These are phyloP conservation scores for Xanthoparmelia taractica DNA, from an alignment of 495 filamentous ascomycete species.

Conservation along the genomic window DNA sequence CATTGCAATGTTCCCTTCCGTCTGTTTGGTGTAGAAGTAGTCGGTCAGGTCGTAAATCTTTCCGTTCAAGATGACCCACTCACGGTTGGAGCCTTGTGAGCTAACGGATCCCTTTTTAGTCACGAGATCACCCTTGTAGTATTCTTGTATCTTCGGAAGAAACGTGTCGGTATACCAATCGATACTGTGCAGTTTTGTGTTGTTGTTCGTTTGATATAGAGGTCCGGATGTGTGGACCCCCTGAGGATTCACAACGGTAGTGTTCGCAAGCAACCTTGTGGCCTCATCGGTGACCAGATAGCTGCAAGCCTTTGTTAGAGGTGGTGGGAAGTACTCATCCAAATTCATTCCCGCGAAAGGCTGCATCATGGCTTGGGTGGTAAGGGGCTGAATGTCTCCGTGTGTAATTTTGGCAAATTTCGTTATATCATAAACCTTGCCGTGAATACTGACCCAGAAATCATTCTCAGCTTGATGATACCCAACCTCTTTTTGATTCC, in stretches of 20 bases:
- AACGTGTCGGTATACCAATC: slow-evolving; percentile 74
- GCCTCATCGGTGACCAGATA: slow-evolving; percentile 50
- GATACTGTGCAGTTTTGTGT: slow-evolving; percentile 48
- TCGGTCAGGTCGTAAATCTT: slow-evolving; percentile 84
- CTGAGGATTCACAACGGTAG: slow-evolving; percentile 42
- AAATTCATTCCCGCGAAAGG: slow-evolving; percentile 69
- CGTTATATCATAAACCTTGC: slow-evolving; percentile 84
- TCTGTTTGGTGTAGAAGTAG: slow-evolving; percentile 66
- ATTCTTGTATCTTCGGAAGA: slow-evolving; percentile 71
- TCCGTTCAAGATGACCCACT: slow-evolving; percentile 70
- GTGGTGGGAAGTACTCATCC: slow-evolving; percentile 76
- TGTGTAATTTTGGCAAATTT: slow-evolving; percentile 81
- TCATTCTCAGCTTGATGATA: slow-evolving; percentile 64
- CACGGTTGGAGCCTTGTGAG: slow-evolving; percentile 57
- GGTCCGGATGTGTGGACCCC: slow-evolving; percentile 66
- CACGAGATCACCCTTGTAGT: slow-evolving; percentile 82
- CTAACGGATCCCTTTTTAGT: slow-evolving; percentile 46
- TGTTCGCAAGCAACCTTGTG: slow-evolving; percentile 49
- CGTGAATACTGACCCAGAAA: slow-evolving; percentile 83
- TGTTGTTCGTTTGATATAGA: slow-evolving; percentile 40
- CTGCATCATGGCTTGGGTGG: slow-evolving; percentile 61
- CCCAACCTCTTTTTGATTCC: slow-evolving; percentile 63
- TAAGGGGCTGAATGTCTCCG: slow-evolving; percentile 50
- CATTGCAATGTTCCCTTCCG: slow-evolving; percentile 38
- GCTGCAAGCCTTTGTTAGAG: slow-evolving; percentile 65